Percentiles rank a stretch among this genome's conserved stretches.
Conservation (phyloP, 495 filamentous ascomycete genomes). For the Aspergillus cavernicola region DNA sequence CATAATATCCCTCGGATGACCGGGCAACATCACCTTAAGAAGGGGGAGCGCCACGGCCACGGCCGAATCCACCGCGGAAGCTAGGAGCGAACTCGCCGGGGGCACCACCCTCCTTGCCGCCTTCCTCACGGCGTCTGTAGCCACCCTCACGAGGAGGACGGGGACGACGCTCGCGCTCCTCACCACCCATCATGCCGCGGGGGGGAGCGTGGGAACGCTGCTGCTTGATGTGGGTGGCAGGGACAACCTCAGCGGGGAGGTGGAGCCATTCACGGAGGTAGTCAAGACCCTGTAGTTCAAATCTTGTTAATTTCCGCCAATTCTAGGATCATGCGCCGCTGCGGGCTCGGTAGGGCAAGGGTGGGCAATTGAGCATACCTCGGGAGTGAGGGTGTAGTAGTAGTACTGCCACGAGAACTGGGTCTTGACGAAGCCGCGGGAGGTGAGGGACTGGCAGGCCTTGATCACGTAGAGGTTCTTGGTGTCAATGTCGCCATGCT, state of each 20-base stretch:
- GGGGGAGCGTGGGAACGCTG: conserved; percentile 98
- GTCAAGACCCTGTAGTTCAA: conserved; percentile 68
- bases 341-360: too few species aligned
- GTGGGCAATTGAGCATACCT: conserved; percentile 40
- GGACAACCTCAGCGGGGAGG: conserved; percentile 98
- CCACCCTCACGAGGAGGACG: conserved; percentile 87
- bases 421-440: conserved; percentile 97
- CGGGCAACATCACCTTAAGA: conserved; percentile 43
- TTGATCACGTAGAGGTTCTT: conserved; percentile 99
- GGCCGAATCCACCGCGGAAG: conserved; percentile 94
- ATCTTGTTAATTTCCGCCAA: too few species aligned
- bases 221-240: conserved; percentile 99
- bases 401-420: conserved; percentile 99
- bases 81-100: conserved; percentile 91
- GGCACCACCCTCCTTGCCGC: conserved; percentile 94
- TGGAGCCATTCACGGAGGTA: conserved; percentile 99
- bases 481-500: conserved; percentile 93
- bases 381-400: conserved; percentile 99
- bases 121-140: conserved; percentile 84
- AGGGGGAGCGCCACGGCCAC: conserved; percentile 78
- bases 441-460: conserved; percentile 94
- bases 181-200: conserved; percentile 96
- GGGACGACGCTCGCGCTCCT: conserved; percentile 77
- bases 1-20: conserved; percentile 32
- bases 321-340: background rate